Conservation (phyloP, 257 asterid species). For the Primulina eburnea region DNA sequence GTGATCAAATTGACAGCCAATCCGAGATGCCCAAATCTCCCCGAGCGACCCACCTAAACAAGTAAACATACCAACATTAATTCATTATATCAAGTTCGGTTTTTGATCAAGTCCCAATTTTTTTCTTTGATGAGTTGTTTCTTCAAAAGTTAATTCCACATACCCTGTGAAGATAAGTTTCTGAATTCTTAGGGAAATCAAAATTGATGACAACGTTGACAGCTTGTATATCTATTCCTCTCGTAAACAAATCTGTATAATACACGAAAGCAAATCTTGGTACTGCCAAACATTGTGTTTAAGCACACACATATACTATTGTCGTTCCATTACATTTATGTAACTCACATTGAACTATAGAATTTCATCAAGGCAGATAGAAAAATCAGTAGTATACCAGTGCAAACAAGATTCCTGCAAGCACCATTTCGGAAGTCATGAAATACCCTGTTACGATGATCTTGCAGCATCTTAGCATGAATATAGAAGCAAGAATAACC, state of each 20-base stretch:
- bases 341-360: neutral
- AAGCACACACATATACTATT: too few relatives aligned
- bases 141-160: constrained; percentile 13
- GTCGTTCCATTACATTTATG: neutral
- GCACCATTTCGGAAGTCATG: constrained; percentile 32
- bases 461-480: constrained; percentile 29
- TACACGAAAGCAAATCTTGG: neutral
- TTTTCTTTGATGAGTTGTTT: constrained; percentile 1
- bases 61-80: constrained; percentile 7
- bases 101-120: neutral
- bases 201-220: constrained; percentile 48
- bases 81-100: neutral
- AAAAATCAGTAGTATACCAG: constrained; percentile 4
- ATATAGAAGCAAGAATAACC: constrained; percentile 30
- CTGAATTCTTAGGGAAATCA: constrained; percentile 46
- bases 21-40: constrained; percentile 39
- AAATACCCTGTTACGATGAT: constrained; percentile 30
- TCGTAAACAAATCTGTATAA: constrained; percentile 42
- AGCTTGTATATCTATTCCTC: constrained; percentile 52
- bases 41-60: constrained; percentile 39
- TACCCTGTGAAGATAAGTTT: constrained; percentile 54
- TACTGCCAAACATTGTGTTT: neutral
- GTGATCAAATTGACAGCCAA: constrained; percentile 36
- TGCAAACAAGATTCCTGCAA: constrained; percentile 25
- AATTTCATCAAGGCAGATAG: neutral